phyloP scores from a whole-genome alignment of 2,329 filamentous ascomycete genomes.

The Fusarium proliferatum region DNA sequence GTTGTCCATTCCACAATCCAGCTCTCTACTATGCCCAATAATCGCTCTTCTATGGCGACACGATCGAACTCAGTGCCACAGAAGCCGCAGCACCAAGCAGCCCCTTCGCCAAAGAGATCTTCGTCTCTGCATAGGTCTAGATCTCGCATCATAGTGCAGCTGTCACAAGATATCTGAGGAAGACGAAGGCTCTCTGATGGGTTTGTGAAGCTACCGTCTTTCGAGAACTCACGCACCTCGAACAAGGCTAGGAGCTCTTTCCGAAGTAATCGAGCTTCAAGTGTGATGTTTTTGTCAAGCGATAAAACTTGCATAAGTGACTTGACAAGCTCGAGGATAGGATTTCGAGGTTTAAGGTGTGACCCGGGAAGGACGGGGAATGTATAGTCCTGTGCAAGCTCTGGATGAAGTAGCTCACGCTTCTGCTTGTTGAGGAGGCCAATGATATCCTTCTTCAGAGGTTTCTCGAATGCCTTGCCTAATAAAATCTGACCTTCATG shows the following conservation, averaged over 20 bases:
- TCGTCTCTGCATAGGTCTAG: conserved; percentile 93
- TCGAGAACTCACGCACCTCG: conserved; percentile 92
- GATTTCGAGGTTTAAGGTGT: conserved; percentile 67
- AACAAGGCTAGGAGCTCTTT: conserved; percentile 91
- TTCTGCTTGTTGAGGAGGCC: conserved; percentile 86
- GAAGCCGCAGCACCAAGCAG: conserved; percentile 79
- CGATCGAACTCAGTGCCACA: conserved; percentile 82
- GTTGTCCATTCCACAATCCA: conserved; percentile 83
- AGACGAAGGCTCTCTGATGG: conserved; percentile 81
- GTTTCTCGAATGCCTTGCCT: conserved; percentile 86
- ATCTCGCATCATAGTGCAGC: conserved; percentile 89
- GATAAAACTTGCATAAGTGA: conserved; percentile 90
- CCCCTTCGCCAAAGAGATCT: conserved; percentile 68
- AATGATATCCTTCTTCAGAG: conserved; percentile 88
- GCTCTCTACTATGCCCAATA: conserved; percentile 81
- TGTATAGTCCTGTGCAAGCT: conserved; percentile 85
- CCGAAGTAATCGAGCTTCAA: conserved; percentile 87
- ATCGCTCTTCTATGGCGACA: conserved; percentile 83
- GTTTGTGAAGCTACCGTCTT: conserved; percentile 88
- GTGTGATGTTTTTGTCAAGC: conserved; percentile 88
- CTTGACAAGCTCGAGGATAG: conserved; percentile 91
- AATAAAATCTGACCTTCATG: conserved; percentile 74
- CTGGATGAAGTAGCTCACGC: conserved; percentile 88
- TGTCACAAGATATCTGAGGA: conserved; percentile 83
- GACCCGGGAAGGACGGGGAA: conserved; percentile 85